phyloP scores from a whole-genome alignment of 495 filamentous ascomycete species.

The Podospora didyma region DNA sequence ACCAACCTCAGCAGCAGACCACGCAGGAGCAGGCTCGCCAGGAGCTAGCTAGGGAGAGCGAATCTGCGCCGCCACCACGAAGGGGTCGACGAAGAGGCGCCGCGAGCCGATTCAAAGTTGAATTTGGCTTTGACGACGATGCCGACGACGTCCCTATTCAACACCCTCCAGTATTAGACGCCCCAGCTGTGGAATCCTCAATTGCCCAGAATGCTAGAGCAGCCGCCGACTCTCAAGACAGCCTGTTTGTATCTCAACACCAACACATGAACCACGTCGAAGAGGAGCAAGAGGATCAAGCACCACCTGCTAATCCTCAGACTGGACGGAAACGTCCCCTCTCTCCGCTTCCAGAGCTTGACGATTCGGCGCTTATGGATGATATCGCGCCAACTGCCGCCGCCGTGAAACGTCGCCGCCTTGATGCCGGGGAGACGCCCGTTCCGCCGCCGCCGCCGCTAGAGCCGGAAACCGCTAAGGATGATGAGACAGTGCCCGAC shows the following conservation, averaged over 20 bases:
- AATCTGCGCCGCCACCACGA: constrained; percentile 15
- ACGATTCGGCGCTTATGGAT: constrained; percentile 53
- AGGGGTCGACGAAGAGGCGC: constrained; percentile 37
- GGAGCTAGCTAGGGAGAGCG: background rate
- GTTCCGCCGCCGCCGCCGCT: constrained; percentile 22
- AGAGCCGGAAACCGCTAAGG: constrained; percentile 14
- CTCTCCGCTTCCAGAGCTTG: constrained; percentile 29
- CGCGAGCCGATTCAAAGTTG: constrained; percentile 62
- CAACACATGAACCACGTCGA: constrained; percentile 26
- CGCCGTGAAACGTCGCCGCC: constrained; percentile 65
- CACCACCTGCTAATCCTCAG: constrained; percentile 17
- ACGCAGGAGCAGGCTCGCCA: background rate
- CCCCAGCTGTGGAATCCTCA: constrained; percentile 1
- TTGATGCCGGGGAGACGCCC: constrained; percentile 44
- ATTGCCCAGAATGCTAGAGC: background rate
- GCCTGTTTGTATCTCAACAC: constrained; percentile 29
- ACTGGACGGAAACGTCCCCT: constrained; percentile 44
- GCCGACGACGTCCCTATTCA: constrained; percentile 17
- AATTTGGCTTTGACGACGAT: constrained; percentile 52
- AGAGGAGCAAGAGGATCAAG: constrained; percentile 16
- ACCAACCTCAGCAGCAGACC: constrained; percentile 12
- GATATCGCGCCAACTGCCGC: constrained; percentile 65
- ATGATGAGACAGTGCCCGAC: constrained; percentile 14
- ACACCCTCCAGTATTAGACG: constrained; percentile 4
- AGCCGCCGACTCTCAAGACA: constrained; percentile 18